Conservation (phyloP, 2,329 filamentous ascomycete species). For the Cladosporium austrohemisphaericum region DNA sequence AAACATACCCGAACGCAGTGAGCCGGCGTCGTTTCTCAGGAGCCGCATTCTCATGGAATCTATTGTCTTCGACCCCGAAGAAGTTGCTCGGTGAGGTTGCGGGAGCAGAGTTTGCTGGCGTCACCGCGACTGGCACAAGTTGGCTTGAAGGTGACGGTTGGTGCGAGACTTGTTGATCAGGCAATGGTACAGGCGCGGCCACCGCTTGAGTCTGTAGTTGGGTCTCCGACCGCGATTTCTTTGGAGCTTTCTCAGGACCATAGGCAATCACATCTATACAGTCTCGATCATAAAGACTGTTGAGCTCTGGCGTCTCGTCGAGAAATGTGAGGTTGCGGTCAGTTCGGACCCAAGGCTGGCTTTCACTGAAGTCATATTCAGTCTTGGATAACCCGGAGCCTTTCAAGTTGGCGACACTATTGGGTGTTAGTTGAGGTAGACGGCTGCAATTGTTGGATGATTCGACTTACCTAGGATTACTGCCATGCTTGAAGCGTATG, state of each 20-base stretch:
- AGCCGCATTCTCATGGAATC: slow-evolving; percentile 10
- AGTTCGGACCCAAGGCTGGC: slow-evolving; percentile 32
- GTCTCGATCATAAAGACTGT: slow-evolving; percentile 31
- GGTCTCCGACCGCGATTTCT: neutral
- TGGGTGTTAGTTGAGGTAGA: neutral
- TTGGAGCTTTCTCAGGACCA: slow-evolving; percentile 9
- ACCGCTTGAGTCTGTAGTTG: neutral
- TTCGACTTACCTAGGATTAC: slow-evolving; percentile 28
- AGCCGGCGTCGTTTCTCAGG: slow-evolving; percentile 10
- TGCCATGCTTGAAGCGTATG: slow-evolving; percentile 32
- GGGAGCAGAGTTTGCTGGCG: slow-evolving; percentile 3
- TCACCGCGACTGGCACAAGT: neutral
- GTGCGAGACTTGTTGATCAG: slow-evolving; percentile 6
- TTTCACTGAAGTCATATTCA: slow-evolving; percentile 31
- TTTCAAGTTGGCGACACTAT: slow-evolving; percentile 24
- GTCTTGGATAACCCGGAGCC: slow-evolving; percentile 27
- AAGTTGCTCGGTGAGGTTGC: slow-evolving; percentile 5
- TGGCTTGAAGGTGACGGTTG: slow-evolving; percentile 10
- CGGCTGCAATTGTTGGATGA: neutral
- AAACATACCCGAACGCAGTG: slow-evolving; percentile 3
- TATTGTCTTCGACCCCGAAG: slow-evolving; percentile 1
- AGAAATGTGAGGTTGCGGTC: slow-evolving; percentile 29
- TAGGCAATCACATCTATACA: slow-evolving; percentile 21
- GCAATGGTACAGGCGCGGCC: neutral
- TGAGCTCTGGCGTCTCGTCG: slow-evolving; percentile 33